Conservation (phyloP, 129 eudicot genomes). For the Helichrysum umbraculigerum region DNA sequence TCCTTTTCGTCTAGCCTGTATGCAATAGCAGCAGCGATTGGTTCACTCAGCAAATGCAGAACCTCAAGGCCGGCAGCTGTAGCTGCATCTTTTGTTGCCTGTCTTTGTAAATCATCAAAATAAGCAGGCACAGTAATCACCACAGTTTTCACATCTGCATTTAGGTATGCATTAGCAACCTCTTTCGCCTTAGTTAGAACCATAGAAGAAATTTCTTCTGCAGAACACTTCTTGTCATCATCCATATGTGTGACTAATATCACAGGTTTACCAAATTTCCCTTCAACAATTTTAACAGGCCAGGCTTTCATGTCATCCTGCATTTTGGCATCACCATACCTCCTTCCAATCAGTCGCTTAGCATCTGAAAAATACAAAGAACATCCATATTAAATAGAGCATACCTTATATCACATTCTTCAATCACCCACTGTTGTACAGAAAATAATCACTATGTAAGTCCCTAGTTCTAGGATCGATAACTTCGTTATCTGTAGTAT, state of each 20-base stretch:
- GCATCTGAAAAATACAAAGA: slow-evolving; percentile 27
- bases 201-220: slow-evolving; percentile 57
- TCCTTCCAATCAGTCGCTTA: slow-evolving; percentile 55
- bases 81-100: slow-evolving; percentile 64
- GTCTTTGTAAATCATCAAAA: slow-evolving; percentile 57
- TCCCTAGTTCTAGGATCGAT: too few relatives aligned
- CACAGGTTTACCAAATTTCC: slow-evolving; percentile 49
- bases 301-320: slow-evolving; percentile 57
- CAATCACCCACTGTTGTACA: too few relatives aligned
- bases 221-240: slow-evolving; percentile 37
- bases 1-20: slow-evolving; percentile 9
- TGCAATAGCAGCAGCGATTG: slow-evolving; percentile 20
- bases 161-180: slow-evolving; percentile 43
- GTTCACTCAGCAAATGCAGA: slow-evolving; percentile 40
- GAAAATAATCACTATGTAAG: too few relatives aligned
- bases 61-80: slow-evolving; percentile 51
- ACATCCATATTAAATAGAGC: too few relatives aligned
- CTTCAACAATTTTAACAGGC: slow-evolving; percentile 49
- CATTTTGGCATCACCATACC: slow-evolving; percentile 42
- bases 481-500: too few relatives aligned
- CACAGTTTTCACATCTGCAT: slow-evolving; percentile 35
- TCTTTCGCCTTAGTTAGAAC: slow-evolving; percentile 52
- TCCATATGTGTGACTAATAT: slow-evolving; percentile 41
- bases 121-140: slow-evolving; percentile 59
- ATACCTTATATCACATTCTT: too few relatives aligned